phyloP scores from a whole-genome alignment of 176 grass and related monocot genomes.

The Paspalum notatum region DNA sequence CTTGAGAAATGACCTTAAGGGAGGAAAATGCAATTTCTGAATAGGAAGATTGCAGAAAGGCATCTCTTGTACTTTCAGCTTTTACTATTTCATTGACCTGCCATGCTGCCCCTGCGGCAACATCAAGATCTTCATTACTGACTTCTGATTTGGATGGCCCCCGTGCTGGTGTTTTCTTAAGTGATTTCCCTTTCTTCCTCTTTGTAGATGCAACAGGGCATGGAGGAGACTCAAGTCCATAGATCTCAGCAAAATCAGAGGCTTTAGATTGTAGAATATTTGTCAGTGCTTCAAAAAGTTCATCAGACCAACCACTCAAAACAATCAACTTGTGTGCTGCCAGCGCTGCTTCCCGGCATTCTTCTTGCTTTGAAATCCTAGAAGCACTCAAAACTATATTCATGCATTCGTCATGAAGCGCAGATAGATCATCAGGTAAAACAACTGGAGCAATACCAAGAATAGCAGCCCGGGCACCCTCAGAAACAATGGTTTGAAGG shows the following conservation, averaged over 20 bases:
- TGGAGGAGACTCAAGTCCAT: conserved; percentile 41
- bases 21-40: conserved; percentile 63
- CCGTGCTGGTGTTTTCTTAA: conserved; percentile 55
- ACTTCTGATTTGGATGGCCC: conserved; percentile 47
- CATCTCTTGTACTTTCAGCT: conserved; percentile 54
- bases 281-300: conserved; percentile 80
- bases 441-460: conserved; percentile 64
- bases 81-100: conserved; percentile 78
- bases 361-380: conserved; percentile 57
- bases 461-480: conserved; percentile 67
- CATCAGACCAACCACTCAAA: conserved; percentile 61
- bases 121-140: conserved; percentile 53
- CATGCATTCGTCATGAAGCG: conserved; percentile 66
- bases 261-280: conserved; percentile 66
- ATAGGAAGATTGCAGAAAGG: conserved; percentile 68
- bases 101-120: conserved; percentile 68
- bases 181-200: conserved; percentile 67
- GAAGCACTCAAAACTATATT: conserved; percentile 58
- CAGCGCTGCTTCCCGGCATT: conserved; percentile 52
- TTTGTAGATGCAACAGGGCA: conserved; percentile 45
- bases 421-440: conserved; percentile 57
- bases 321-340: conserved; percentile 73
- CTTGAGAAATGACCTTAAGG: conserved; percentile 67
- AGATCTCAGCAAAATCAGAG: conserved; percentile 55
- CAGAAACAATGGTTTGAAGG: conserved; percentile 67